Evolutionary conservation across 148 eudicot species (phyloP), one percentile per base, ranked within the genome.

Genomic region (Vaccinium vitisidaea): DNA sequence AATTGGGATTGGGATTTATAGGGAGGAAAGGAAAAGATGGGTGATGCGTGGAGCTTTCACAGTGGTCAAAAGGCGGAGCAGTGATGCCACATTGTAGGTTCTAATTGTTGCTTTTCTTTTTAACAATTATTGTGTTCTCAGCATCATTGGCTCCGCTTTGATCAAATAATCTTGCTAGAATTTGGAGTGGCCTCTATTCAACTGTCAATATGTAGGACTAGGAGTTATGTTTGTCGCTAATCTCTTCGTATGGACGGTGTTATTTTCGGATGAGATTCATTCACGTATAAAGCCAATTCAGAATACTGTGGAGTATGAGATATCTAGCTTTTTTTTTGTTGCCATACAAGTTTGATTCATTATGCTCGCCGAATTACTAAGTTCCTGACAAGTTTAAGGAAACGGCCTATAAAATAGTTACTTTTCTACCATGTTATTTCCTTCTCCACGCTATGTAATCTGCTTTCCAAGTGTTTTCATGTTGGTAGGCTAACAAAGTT

Each of bases 21-120:
- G 98, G 98, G 88, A 82, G 84, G 90, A 95, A 86, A 79, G 96
- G 94, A 90, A 90, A 94, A 91, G 98, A 94, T 92, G 98, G 98
- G 96, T 94, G 96, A 95, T 89, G 89, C 87, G 77, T 84, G 91
- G 92, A 80, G 84, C 83, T 87, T 82, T 80, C 25, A 86, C 88
- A 76, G 80, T 86, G 93, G 89, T 81, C 88, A 84, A 88, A 91
- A 80, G 88, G 89, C 79, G 36, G 87, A 86, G 84, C 82, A 56
- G 43, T 85, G 86, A 83, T 79, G 84, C 90, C 32, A 81, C 92
- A 84, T 86, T 92, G 86, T 93, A 91, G 93, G 94, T 91, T 58
- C 84, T 83, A 82, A 49, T 88, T 90, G 83, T 56, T 19, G 54
- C 84, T 87, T 85, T 61, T 82, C 16, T 43, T 61, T 25, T 55